A percentile compares a stretch with the other conserved stretches of the same genome.
These are phyloP conservation scores for Naematelia aurantialba DNA, from an alignment of 768 basidiomycete species.

Conservation along the genomic window DNA sequence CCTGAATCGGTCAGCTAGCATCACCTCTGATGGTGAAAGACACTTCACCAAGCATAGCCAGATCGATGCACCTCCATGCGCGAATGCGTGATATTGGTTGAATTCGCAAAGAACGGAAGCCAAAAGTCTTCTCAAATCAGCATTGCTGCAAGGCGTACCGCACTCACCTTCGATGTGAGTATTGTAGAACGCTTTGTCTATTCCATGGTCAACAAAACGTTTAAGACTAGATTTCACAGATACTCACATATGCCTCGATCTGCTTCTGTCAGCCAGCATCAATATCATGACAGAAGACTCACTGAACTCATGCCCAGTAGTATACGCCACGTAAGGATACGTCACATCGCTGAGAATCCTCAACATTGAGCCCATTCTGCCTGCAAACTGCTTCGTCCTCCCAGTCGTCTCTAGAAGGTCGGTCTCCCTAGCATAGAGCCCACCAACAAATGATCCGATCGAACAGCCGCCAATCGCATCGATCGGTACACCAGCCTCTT, in stretches of 20 bases:
- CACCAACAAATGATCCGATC: conserved; percentile 88
- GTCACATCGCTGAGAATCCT: conserved; percentile 89
- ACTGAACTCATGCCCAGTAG: conserved; percentile 60
- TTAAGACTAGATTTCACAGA: background rate
- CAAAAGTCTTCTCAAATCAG: conserved; percentile 68
- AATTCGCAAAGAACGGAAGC: conserved; percentile 97
- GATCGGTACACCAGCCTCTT: conserved; percentile 87
- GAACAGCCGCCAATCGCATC: conserved; percentile 79
- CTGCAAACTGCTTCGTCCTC: conserved; percentile 83
- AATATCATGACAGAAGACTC: conserved; percentile 11
- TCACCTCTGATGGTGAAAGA: conserved; percentile 59
- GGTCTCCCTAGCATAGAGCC: conserved; percentile 89
- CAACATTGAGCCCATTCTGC: conserved; percentile 89
- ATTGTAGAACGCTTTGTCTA: conserved; percentile 75
- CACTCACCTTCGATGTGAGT: conserved; percentile 61
- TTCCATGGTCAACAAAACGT: conserved; percentile 3
- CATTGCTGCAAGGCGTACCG: background rate
- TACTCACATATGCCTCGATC: conserved; percentile 90
- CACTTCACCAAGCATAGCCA: conserved; percentile 97
- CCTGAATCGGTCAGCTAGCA: conserved; percentile 13
- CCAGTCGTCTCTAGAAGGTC: conserved; percentile 81
- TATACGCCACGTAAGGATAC: conserved; percentile 87
- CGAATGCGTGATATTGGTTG: conserved; percentile 93
- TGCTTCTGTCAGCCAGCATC: conserved; percentile 46
- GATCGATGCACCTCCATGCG: conserved; percentile 96